A percentile compares a stretch with the other conserved stretches of the same genome.
These are phyloP conservation scores for Colletotrichum gloeosporioides DNA, from an alignment of 2,329 filamentous ascomycete species.

Conservation along the genomic window DNA sequence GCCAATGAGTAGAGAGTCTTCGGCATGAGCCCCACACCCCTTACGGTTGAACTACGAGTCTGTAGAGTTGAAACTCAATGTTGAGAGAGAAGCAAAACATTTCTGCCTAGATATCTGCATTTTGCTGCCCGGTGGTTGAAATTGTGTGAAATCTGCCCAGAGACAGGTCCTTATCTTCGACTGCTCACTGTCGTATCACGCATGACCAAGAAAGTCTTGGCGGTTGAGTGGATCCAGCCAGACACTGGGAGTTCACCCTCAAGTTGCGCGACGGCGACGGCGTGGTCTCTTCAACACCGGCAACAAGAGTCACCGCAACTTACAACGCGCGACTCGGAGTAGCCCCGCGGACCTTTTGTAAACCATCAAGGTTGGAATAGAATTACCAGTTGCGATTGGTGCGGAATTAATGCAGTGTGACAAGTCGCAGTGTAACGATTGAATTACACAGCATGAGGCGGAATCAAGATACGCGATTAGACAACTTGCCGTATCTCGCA, in stretches of 20 bases:
- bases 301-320: not conserved
- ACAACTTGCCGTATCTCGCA: conserved; percentile 7
- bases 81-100: not conserved
- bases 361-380: not conserved
- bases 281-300: not conserved
- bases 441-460: not conserved
- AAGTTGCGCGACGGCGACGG: not conserved
- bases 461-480: not conserved
- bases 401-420: not conserved
- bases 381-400: not conserved
- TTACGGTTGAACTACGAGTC: not conserved
- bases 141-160: not conserved
- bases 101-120: not conserved
- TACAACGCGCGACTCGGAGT: not conserved
- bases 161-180: not conserved
- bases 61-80: not conserved
- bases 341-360: not conserved
- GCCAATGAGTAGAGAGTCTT: not conserved
- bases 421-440: not conserved
- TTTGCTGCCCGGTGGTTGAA: not conserved
- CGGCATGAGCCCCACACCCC: not conserved
- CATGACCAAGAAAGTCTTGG: not conserved
- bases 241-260: not conserved
- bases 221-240: not conserved
- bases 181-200: not conserved